Conservation (phyloP, 2,329 filamentous ascomycete species). For the Ramularia collo-cygni region DNA sequence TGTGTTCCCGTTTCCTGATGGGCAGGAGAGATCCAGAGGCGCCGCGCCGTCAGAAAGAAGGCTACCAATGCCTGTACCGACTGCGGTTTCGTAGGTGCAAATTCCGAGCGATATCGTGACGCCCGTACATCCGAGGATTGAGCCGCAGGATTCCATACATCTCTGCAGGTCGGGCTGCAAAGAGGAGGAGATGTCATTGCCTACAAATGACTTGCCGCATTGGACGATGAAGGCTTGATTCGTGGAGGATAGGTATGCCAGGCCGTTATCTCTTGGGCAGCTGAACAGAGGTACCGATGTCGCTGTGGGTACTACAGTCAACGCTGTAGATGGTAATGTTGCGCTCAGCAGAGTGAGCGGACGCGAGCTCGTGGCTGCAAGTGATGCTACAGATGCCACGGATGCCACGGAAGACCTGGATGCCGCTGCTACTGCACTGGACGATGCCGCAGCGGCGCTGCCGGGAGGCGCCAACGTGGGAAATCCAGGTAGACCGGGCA, state of each 20-base stretch:
- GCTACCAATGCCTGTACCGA: slow-evolving; percentile 1
- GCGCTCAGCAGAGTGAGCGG: too few relatives aligned
- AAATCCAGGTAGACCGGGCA: not conserved
- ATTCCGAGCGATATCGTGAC: slow-evolving; percentile 11
- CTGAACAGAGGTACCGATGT: slow-evolving; percentile 13
- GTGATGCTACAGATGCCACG: too few relatives aligned
- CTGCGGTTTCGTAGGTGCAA: slow-evolving; percentile 20
- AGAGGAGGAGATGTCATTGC: slow-evolving; percentile 9
- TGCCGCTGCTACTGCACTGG: too few relatives aligned
- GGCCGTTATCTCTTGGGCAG: slow-evolving; percentile 22
- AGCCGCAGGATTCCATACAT: slow-evolving; percentile 21
- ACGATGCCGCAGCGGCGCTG: not conserved
- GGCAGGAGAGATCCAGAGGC: slow-evolving; percentile 19
- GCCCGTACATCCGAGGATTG: slow-evolving; percentile 14
- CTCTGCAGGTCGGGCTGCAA: slow-evolving; percentile 15
- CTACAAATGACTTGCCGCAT: slow-evolving; percentile 16
- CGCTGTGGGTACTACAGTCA: slow-evolving; percentile 16
- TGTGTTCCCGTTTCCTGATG: slow-evolving; percentile 15
- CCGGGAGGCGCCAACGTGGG: too few relatives aligned
- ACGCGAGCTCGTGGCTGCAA: too few relatives aligned
- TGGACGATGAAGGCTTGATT: slow-evolving; percentile 20
- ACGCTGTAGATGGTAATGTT: too few relatives aligned
- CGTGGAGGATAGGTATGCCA: slow-evolving; percentile 18
- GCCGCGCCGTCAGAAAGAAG: slow-evolving; percentile 9
- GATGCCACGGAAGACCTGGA: too few relatives aligned